phyloP scores from a whole-genome alignment of 2,329 filamentous ascomycete genomes.

The Rutstroemia sp. region DNA sequence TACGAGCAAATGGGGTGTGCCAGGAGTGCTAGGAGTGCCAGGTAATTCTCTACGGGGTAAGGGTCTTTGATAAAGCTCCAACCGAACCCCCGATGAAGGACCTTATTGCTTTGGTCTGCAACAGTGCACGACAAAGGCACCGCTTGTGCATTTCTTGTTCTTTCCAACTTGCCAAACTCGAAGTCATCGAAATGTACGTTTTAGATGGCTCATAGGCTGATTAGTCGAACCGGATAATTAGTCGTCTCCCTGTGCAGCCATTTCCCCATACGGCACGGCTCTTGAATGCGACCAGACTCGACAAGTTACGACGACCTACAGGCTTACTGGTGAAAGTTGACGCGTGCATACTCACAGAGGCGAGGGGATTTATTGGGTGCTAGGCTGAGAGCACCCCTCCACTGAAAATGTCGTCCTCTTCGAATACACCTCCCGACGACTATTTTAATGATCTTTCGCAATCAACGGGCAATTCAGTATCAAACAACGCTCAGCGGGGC shows the following conservation, averaged over 20 bases:
- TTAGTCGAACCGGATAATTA: background rate
- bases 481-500: constrained; percentile 28
- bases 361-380: background rate
- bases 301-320: background rate
- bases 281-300: background rate
- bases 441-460: constrained; percentile 51
- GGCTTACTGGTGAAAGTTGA: background rate
- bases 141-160: background rate
- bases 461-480: constrained; percentile 24
- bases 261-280: background rate
- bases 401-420: constrained; percentile 26
- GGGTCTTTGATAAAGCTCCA: background rate
- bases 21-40: too few relatives aligned
- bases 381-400: background rate
- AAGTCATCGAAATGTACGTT: background rate
- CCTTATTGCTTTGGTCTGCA: background rate
- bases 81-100: background rate
- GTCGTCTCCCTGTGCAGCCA: background rate
- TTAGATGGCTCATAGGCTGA: background rate
- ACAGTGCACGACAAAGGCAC: background rate
- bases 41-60: too few relatives aligned
- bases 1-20: too few relatives aligned
- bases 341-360: background rate
- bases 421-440: constrained; percentile 34
- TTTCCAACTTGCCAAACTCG: background rate